phyloP scores from a whole-genome alignment of 2,329 filamentous ascomycete species.

The Didymosphaeria variabile region DNA sequence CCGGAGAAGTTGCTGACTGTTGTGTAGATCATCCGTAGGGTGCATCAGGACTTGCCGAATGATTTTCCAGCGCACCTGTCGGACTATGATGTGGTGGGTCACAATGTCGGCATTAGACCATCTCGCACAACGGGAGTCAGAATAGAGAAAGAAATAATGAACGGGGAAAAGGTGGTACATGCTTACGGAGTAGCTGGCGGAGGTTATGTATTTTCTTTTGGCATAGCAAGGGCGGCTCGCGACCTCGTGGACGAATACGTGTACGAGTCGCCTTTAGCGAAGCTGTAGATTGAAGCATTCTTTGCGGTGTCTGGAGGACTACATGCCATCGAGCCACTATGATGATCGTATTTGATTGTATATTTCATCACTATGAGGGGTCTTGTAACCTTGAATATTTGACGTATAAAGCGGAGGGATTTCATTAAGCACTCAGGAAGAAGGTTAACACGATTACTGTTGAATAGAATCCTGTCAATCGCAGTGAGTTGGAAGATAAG shows the following conservation, averaged over 20 bases:
- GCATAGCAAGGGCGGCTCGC: constrained; percentile 23
- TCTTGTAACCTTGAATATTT: no score
- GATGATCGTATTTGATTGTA: no score
- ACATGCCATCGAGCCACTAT: no score
- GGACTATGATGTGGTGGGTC: constrained; percentile 32
- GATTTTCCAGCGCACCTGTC: constrained; percentile 23
- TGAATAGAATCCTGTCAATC: no score
- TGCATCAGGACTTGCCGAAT: constrained; percentile 30
- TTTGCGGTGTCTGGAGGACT: no score
- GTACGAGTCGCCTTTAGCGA: constrained; percentile 13
- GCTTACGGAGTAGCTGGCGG: constrained; percentile 38
- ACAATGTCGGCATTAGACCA: constrained; percentile 37
- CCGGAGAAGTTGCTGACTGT: not conserved
- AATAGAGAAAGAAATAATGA: constrained; percentile 36
- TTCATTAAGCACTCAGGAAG: no score
- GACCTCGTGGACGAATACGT: constrained; percentile 21
- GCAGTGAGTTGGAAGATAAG: not conserved
- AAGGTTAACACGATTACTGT: no score
- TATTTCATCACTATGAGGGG: no score
- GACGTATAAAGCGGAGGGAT: no score
- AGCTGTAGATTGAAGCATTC: not conserved
- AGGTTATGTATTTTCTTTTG: constrained; percentile 41
- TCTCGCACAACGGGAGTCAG: constrained; percentile 29
- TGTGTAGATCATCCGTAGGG: constrained; percentile 28
- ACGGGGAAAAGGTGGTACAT: constrained; percentile 41